These are phyloP conservation scores for Boeremia exigua DNA, from an alignment of 2,329 filamentous ascomycete species.

Conservation along the genomic window DNA sequence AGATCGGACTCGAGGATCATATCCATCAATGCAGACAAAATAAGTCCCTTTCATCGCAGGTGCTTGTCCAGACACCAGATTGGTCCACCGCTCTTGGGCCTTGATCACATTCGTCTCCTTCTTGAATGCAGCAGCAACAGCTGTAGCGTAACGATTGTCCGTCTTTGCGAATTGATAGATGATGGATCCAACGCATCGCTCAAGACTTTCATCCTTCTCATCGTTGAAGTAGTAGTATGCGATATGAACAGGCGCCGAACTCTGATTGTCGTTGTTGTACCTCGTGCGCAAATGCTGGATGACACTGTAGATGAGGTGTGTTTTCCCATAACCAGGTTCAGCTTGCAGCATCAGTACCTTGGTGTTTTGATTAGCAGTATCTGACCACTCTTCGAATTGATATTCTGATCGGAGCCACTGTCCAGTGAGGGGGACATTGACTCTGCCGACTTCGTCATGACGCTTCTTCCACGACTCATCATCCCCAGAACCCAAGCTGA, in stretches of 20 bases:
- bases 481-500: background rate
- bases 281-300: conserved; percentile 1
- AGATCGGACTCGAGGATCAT: background rate
- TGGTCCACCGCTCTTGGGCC: background rate
- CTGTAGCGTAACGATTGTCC: conserved; percentile 16
- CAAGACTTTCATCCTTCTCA: conserved; percentile 17
- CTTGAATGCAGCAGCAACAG: conserved; percentile 13
- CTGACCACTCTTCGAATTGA: background rate
- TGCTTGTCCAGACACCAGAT: conserved; percentile 4
- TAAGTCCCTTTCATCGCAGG: conserved; percentile 20
- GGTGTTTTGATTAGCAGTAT: background rate
- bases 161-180: conserved; percentile 21
- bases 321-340: conserved; percentile 2
- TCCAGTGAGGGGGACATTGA: background rate
- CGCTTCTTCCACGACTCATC: background rate
- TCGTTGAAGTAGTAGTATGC: conserved; percentile 26
- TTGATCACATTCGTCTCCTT: background rate
- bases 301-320: background rate
- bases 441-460: background rate
- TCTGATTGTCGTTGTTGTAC: background rate
- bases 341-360: background rate
- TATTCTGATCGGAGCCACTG: background rate
- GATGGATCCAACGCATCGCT: conserved; percentile 21
- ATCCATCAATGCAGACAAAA: conserved; percentile 22
- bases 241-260: conserved; percentile 1